A percentile compares a stretch with the other conserved stretches of the same genome.
These are phyloP conservation scores for Mycena rebaudengoi DNA, from an alignment of 768 basidiomycete genomes.

Conservation along the genomic window DNA sequence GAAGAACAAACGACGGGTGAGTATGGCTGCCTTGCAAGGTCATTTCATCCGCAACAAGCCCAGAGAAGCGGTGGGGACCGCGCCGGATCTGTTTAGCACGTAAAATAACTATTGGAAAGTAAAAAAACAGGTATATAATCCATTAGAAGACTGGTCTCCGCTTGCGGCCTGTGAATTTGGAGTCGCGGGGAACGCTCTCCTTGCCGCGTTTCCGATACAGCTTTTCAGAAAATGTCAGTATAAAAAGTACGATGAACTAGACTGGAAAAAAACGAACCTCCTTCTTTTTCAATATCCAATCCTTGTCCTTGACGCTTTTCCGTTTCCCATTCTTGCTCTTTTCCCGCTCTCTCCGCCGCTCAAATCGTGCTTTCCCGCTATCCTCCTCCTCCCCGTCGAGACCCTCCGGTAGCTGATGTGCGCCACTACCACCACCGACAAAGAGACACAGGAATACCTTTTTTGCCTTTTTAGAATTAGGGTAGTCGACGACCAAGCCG, in stretches of 20 bases:
- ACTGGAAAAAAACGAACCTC: conserved; percentile 66
- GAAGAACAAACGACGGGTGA: conserved; percentile 66
- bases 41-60: conserved; percentile 85
- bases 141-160: conserved; percentile 80
- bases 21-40: conserved; percentile 97
- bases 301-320: conserved; percentile 76
- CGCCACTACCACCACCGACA: conserved; percentile 79
- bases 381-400: conserved; percentile 75
- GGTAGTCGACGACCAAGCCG: conserved; percentile 96
- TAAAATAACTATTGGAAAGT: conserved; percentile 18
- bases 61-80: conserved; percentile 60
- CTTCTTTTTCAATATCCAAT: conserved; percentile 98
- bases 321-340: conserved; percentile 72
- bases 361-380: conserved; percentile 68
- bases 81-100: conserved; percentile 53
- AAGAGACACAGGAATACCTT: conserved; percentile 96
- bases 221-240: conserved; percentile 44
- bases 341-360: conserved; percentile 70
- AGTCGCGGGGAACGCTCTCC: conserved; percentile 83
- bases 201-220: conserved; percentile 88
- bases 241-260: background rate
- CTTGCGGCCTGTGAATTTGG: conserved; percentile 93
- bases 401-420: conserved; percentile 77
- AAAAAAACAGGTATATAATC: conserved; percentile 27
- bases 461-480: conserved; percentile 93